Conservation (phyloP, 805 yeast genomes). For the Ogataea neopini region DNA sequence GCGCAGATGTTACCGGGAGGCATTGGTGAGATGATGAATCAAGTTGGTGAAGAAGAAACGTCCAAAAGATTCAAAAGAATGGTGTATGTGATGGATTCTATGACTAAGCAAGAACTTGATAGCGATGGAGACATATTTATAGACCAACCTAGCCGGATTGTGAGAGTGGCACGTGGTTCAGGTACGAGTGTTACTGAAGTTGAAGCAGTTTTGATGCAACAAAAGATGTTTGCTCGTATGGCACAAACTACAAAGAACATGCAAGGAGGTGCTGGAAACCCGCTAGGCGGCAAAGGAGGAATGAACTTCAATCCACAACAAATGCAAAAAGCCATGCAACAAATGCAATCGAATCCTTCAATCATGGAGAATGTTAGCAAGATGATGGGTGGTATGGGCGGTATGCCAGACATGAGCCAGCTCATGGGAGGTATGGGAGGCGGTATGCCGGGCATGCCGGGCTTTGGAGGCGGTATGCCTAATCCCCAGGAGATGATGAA, state of each 20-base stretch:
- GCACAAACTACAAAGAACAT: constrained; percentile 71
- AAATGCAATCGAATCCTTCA: constrained; percentile 68
- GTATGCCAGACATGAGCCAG: constrained; percentile 68
- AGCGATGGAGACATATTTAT: constrained; percentile 82
- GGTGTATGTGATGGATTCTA: constrained; percentile 92
- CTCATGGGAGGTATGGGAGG: constrained; percentile 55
- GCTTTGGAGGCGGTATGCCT: constrained; percentile 53
- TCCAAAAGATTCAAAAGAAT: constrained; percentile 79
- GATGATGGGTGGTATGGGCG: constrained; percentile 70
- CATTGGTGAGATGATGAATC: constrained; percentile 77
- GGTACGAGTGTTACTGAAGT: constrained; percentile 93
- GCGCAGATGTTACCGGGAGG: constrained; percentile 96
- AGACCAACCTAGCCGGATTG: constrained; percentile 79
- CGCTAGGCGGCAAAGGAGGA: constrained; percentile 48
- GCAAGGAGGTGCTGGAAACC: constrained; percentile 49
- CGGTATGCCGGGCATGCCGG: constrained; percentile 21
- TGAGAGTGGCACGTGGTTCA: constrained; percentile 91
- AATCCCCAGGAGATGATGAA: constrained; percentile 47
- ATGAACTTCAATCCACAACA: constrained; percentile 32
- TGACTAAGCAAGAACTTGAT: constrained; percentile 90
- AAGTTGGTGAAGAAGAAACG: constrained; percentile 91
- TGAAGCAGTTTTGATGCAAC: constrained; percentile 88
- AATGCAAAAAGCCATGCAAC: constrained; percentile 53
- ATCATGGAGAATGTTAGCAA: constrained; percentile 73
- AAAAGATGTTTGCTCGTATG: constrained; percentile 91